Conservation (phyloP, 2,329 filamentous ascomycete genomes). For the Scleromitrula shiraiana region DNA sequence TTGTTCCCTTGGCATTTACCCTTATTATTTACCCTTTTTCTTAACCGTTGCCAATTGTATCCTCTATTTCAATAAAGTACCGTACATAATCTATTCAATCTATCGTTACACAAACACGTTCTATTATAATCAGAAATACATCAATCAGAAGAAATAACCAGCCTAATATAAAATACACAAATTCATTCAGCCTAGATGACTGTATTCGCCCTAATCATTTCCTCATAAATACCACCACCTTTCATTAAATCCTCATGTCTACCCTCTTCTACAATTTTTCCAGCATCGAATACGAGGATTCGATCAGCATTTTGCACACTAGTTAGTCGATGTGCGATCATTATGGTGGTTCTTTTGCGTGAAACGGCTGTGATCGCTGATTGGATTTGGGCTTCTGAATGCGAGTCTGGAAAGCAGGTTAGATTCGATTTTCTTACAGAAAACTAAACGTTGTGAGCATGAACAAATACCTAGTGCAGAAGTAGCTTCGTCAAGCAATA, state of each 20-base stretch:
- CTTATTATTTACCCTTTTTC: too few species aligned
- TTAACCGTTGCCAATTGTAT: too few species aligned
- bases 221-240: conserved; percentile 39
- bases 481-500: conserved; percentile 78
- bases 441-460: too few species aligned
- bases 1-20: too few species aligned
- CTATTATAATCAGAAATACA: too few species aligned
- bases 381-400: conserved; percentile 56
- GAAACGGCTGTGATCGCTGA: conserved; percentile 53
- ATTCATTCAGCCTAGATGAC: too few species aligned
- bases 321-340: conserved; percentile 49
- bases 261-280: conserved; percentile 44
- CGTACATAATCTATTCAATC: too few species aligned
- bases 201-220: too few species aligned
- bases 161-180: background rate
- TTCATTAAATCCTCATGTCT: conserved; percentile 46
- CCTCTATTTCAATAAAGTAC: too few species aligned
- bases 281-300: conserved; percentile 49
- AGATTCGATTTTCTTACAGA: background rate
- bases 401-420: conserved; percentile 23
- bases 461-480: conserved; percentile 56
- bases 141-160: too few species aligned
- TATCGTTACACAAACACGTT: too few species aligned
- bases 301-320: conserved; percentile 49
- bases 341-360: conserved; percentile 45